These are phyloP conservation scores for Nemania sp. DNA, from an alignment of 2,329 filamentous ascomycete species.

Conservation along the genomic window DNA sequence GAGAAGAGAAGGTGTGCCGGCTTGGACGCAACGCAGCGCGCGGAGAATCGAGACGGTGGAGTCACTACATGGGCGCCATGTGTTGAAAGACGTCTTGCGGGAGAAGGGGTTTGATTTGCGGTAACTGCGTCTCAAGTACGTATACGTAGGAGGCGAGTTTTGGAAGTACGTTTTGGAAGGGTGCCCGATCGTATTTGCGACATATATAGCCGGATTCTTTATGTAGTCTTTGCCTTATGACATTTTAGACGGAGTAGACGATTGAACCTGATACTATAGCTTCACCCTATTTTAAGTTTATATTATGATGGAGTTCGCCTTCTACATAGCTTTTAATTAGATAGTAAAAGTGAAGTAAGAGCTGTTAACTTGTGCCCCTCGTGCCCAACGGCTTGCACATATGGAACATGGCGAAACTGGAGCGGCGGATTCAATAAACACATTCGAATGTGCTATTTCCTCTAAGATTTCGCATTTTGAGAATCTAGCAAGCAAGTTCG, in stretches of 20 bases:
- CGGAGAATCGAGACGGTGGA: conserved; percentile 47
- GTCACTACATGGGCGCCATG: conserved; percentile 48
- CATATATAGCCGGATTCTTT: background rate
- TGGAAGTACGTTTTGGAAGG: background rate
- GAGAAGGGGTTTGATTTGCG: conserved; percentile 46
- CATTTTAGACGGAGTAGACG: too few species aligned
- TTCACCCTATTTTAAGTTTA: too few species aligned
- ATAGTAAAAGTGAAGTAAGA: too few species aligned
- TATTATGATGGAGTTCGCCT: too few species aligned
- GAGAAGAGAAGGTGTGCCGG: conserved; percentile 42
- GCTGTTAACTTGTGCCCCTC: too few species aligned
- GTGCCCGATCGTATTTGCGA: background rate
- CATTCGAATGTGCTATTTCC: too few species aligned
- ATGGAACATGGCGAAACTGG: background rate
- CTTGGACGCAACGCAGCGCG: conserved; percentile 48
- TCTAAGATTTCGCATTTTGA: too few species aligned
- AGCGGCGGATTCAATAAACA: too few species aligned
- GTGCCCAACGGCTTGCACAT: too few species aligned
- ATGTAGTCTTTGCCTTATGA: background rate
- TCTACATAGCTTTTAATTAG: too few species aligned
- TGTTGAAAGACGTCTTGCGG: conserved; percentile 43
- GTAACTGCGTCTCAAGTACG: conserved; percentile 13
- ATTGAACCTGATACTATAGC: too few species aligned
- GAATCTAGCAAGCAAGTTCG: too few species aligned
- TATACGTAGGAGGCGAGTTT: background rate